A percentile compares a stretch with the other conserved stretches of the same genome.
These are phyloP conservation scores for Arthrocladium fulminans DNA, from an alignment of 2,329 filamentous ascomycete species.

Conservation along the genomic window DNA sequence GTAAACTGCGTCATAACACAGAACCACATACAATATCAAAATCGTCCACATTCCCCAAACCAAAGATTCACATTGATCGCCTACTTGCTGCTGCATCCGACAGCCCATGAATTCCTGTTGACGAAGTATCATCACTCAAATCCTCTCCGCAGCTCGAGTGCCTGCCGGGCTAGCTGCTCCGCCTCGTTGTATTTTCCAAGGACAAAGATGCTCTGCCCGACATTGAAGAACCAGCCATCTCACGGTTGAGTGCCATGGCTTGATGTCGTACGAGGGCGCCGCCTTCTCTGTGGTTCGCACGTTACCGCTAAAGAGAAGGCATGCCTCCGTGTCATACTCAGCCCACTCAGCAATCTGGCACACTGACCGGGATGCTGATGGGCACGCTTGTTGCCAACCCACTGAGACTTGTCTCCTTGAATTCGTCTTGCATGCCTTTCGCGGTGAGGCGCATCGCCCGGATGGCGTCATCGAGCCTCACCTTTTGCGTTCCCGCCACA, in stretches of 20 bases:
- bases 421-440: constrained; percentile 18
- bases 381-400: constrained; percentile 18
- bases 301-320: background rate
- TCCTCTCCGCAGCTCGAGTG: too few relatives aligned
- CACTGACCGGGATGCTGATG: constrained; percentile 19
- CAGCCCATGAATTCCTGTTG: too few relatives aligned
- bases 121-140: too few relatives aligned
- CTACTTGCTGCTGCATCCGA: too few relatives aligned
- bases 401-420: constrained; percentile 21
- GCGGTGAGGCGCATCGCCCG: constrained; percentile 19
- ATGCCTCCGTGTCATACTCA: background rate
- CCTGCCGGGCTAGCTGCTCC: too few relatives aligned
- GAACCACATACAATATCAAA: too few relatives aligned
- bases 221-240: too few relatives aligned
- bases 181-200: too few relatives aligned
- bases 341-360: constrained; percentile 15
- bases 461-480: constrained; percentile 18
- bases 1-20: too few relatives aligned
- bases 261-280: background rate
- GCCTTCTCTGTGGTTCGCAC: background rate
- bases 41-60: too few relatives aligned
- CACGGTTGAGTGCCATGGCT: background rate
- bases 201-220: too few relatives aligned
- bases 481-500: constrained; percentile 17
- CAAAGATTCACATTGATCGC: too few relatives aligned